Conservation (phyloP, 1,284 basidiomycete species). For the Cystobasidium slooffiae region DNA sequence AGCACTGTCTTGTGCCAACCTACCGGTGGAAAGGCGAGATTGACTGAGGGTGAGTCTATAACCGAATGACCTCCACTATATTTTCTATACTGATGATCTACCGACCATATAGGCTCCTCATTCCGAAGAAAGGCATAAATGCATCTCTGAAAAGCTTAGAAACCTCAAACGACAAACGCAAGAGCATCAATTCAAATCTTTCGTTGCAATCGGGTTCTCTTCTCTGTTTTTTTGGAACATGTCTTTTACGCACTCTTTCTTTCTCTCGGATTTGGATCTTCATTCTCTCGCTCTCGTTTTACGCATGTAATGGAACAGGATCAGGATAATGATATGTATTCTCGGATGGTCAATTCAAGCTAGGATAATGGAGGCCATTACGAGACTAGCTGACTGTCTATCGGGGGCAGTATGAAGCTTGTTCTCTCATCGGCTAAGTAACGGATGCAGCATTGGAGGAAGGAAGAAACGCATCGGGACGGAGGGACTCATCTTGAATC, state of each 20-base stretch:
- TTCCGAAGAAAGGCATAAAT: slow-evolving; percentile 31
- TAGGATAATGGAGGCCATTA: background rate
- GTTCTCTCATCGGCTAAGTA: background rate
- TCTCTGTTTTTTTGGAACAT: background rate
- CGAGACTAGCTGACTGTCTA: background rate
- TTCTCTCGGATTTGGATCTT: slow-evolving; percentile 2
- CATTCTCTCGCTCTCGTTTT: background rate
- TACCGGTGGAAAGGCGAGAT: slow-evolving; percentile 95
- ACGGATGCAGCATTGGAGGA: background rate
- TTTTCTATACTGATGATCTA: background rate
- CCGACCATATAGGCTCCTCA: background rate
- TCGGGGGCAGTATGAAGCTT: background rate
- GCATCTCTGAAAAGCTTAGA: background rate
- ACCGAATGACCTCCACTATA: too few species aligned
- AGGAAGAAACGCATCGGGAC: background rate
- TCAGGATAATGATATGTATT: too few species aligned
- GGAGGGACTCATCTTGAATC: background rate
- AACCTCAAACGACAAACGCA: background rate
- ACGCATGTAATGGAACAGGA: background rate
- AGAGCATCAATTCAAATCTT: background rate
- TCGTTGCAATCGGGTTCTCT: background rate
- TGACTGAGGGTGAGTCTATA: slow-evolving; percentile 87
- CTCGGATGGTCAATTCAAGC: too few species aligned
- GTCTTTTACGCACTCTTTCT: background rate
- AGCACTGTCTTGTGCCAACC: slow-evolving; percentile 96